Base-by-base conservation (phyloP, 1,284 basidiomycete species). In the Trichosporon sp. region DNA sequence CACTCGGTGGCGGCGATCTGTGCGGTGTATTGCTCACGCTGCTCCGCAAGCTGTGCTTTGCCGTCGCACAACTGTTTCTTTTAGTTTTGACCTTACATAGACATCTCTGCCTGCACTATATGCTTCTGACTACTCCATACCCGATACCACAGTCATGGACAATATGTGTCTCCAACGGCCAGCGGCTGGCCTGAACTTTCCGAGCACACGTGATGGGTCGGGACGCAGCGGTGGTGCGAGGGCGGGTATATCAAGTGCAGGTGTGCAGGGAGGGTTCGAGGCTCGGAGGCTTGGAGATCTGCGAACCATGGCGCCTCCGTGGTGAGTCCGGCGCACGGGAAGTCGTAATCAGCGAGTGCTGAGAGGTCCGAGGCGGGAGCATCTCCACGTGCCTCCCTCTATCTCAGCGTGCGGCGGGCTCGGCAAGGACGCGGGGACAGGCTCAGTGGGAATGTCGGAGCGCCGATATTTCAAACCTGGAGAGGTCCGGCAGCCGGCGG, bases 401-500 rank as follows among this genome's bases (percentile, higher is more conserved):
- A 58, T 15, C 53, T 13, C 53, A 58, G 13, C 53, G 38, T 9
- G 53, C 53, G 15, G 53, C 47, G 47, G 47, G 47, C 47, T 51
- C 47, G 47, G 47, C 47, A 51, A 51, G 47, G 15, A n/a, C n/a
- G 25, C 15, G 5, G 51, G 25, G 25, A 25, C 8, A 15, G n/a
- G 51, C 25, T 25, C 25, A 29, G 56, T 60, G 56, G 56, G 56
- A 60, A 60, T n/a, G 56, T 31, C 56, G 56, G 56, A 60, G 56
- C 56, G 56, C 56, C 56, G 56, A 31, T 60, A 60, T 60, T 60
- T 31, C 56, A 60, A 60, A 60, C 56, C 27, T 31, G 56, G 29
- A n/a, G 15, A 2, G 29, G 18, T 0, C 56, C 56, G 56, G 56
- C 27, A 60, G 27, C 56, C 56, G 56, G 56, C 56, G 56, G 47